Evolutionary conservation across 306 rosid genomes (phyloP), one percentile per base, ranked within the genome.

Genomic region (Fragaria iinumae): DNA sequence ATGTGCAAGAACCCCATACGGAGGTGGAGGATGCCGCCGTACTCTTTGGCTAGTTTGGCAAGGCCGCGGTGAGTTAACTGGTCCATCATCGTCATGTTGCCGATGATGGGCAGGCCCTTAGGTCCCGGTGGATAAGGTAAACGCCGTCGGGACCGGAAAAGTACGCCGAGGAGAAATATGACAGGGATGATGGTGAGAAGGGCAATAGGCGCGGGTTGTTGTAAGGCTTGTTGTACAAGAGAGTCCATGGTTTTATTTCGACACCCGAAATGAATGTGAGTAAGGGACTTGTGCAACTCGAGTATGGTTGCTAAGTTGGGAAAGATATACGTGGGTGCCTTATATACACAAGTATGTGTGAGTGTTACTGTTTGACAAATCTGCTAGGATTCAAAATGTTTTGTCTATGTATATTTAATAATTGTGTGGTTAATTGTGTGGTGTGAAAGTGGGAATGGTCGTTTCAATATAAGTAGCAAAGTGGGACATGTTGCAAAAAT

Each of bases 61-160:
- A 94, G 81, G 0, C 98, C 98, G 0, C 96, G 89, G 84, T 94
- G 98, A 16, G 97, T 94, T 55, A 94, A 34, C 60, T 94, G 90
- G 36, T 90, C 90, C 91, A 89, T 85, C 88, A 94, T 85, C 2
- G 60, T 4, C 98, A 91, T 90, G 90, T 86, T 94, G 4, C 98
- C 97, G 34, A 94, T 76, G 14, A 94, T 67, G 12, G 98, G 98
- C 0, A 91, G 48, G 1, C 97, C 97, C 41, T 67, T 87, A 0
- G 98, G 98, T 2, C 98, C 98, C 0, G 98, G 98, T 1, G 98
- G 98, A 71, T 80, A 89, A 0, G 89, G 87, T 8, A 83, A 50
- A 1, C 77, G 84, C 67, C 78, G 36, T 11, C 86, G 80, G 20
- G 47, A 75, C 32, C 79, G 10, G 48, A 80, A 39, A 1, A 79